Evolutionary conservation across 495 filamentous ascomycete genomes (phyloP).

Genomic region (Arthonia radiata): DNA sequence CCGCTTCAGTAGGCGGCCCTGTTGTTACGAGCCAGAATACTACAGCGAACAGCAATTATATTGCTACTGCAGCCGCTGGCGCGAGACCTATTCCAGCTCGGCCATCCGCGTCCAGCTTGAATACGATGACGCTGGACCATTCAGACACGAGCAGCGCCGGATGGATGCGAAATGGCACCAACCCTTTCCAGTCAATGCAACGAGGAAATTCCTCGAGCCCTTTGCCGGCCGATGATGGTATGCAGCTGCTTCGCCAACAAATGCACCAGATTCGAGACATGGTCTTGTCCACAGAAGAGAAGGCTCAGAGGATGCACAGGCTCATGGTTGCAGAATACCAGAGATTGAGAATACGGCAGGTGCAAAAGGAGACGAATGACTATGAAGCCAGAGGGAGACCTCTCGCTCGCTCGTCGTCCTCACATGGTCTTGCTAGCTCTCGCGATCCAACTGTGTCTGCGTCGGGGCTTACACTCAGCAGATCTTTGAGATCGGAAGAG

Average conservation of each 20-base stretch:
- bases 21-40: too few species aligned
- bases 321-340: conserved; percentile 33
- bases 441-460: conserved; percentile 2
- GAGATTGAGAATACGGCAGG: conserved; percentile 9
- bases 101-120: too few species aligned
- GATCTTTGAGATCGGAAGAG: conserved; percentile 43
- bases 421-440: conserved; percentile 12
- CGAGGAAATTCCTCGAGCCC: too few species aligned
- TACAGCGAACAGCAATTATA: too few species aligned
- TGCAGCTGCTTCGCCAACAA: conserved; percentile 44
- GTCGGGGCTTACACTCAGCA: conserved; percentile 17
- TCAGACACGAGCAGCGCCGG: too few species aligned
- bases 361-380: conserved; percentile 14
- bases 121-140: too few species aligned
- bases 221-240: conserved; percentile 84
- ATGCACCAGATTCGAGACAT: conserved; percentile 53
- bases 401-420: conserved; percentile 14
- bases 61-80: too few species aligned
- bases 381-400: conserved; percentile 15
- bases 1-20: too few species aligned
- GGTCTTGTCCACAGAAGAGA: conserved; percentile 39
- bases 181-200: too few species aligned
- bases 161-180: too few species aligned
- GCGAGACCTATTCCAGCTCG: too few species aligned
- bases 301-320: conserved; percentile 61